Base-by-base conservation (phyloP, 148 eudicot genomes). In the Cornus kousa region DNA sequence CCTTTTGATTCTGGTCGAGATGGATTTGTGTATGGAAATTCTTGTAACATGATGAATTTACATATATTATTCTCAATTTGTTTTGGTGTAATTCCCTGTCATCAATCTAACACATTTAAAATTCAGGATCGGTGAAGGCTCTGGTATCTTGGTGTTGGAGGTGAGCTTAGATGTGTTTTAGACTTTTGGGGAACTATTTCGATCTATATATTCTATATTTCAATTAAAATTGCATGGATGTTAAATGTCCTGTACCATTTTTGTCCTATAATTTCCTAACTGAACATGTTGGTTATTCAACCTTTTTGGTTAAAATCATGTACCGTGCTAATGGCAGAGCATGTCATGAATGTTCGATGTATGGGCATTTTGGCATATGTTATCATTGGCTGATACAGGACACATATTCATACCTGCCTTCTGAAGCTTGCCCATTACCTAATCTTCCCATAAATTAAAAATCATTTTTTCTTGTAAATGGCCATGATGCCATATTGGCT, bases 51-150 rank as follows among this genome's bases (percentile, higher is more conserved):
- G 1, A 20, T 31, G 22, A 32, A 17, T 70, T 32, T 71, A 70
- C 16, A 32, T 57, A 35, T 22, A 13, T 16, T 48, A 57, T 68
- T 39, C 5, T 70, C 65, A 17, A 31, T 69, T 24, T 43, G 20
- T 32, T 35, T 78, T 69, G 13, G 2, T 16, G 17, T n/a, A 13
- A 24, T 33, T 10, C 57, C 46, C 11, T 75, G 20, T 64, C 32
- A 81, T 39, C 67, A 66, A 73, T 43, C 77, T 77, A 59, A 80
- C 75, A 20, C 37, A 20, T 74, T 79, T 78, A 28, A 43, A 77
- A 66, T 43, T 78, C 93, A 95, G 98, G 76, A 93, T 96, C 70
- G 97, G 98, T 73, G 99, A 96, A 88, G 99, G 99, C 65, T 85
- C 92, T 78, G 98, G 99, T 79, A 80, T 93, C 78, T 77, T 96